Conservation (phyloP, 2,329 filamentous ascomycete species). For the Phialemoniopsis sp. region DNA sequence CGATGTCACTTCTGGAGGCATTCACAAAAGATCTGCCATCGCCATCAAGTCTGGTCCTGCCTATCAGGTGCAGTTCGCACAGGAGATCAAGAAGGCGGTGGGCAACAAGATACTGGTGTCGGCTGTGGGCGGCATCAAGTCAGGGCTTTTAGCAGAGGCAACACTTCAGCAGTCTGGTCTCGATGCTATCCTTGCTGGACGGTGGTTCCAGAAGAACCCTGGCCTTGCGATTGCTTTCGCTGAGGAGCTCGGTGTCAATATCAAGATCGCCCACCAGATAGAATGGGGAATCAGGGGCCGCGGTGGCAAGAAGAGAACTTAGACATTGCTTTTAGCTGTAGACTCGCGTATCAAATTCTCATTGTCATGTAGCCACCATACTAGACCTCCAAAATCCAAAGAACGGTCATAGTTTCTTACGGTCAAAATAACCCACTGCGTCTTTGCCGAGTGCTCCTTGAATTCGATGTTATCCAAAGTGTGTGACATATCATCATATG, state of each 20-base stretch:
- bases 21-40: conserved; percentile 44
- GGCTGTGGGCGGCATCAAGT: conserved; percentile 45
- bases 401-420: too few relatives aligned
- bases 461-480: too few relatives aligned
- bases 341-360: too few relatives aligned
- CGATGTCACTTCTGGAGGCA: conserved; percentile 67
- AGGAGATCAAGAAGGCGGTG: conserved; percentile 66
- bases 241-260: conserved; percentile 42
- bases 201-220: conserved; percentile 56
- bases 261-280: conserved; percentile 48
- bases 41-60: conserved; percentile 55
- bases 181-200: conserved; percentile 45
- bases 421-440: too few relatives aligned
- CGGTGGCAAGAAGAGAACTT: too few relatives aligned
- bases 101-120: conserved; percentile 50
- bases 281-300: conserved; percentile 47
- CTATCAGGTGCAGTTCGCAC: conserved; percentile 70
- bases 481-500: too few relatives aligned
- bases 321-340: too few relatives aligned
- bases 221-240: conserved; percentile 52
- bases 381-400: too few relatives aligned
- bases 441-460: too few relatives aligned
- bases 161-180: conserved; percentile 40
- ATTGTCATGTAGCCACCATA: too few relatives aligned
- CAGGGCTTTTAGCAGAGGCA: conserved; percentile 38